These are phyloP conservation scores for Calonectria pseudoreteaudii DNA, from an alignment of 2,329 filamentous ascomycete species.

Conservation along the genomic window DNA sequence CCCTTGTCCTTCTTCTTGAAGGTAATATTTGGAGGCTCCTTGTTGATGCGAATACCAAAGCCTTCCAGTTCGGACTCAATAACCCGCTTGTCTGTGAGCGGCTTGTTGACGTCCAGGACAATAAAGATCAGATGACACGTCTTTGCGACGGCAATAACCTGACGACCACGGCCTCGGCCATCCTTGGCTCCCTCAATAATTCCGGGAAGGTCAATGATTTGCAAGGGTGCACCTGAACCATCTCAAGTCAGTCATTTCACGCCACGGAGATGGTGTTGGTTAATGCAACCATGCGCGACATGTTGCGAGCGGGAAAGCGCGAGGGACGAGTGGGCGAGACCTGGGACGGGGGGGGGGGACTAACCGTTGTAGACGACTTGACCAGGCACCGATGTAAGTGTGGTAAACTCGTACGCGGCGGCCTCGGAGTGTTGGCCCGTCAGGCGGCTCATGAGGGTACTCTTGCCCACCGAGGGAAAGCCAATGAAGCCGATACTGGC, in stretches of 20 bases:
- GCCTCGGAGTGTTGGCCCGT: slow-evolving; percentile 98
- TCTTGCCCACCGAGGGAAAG: slow-evolving; percentile 98
- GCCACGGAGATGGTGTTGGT: slow-evolving; percentile 22
- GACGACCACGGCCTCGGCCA: slow-evolving; percentile 94
- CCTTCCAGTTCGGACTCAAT: slow-evolving; percentile 97
- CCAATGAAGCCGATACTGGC: slow-evolving; percentile 98
- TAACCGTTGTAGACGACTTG: slow-evolving; percentile 92
- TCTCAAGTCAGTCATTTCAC: slow-evolving; percentile 33
- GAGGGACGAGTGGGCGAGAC: slow-evolving; percentile 27
- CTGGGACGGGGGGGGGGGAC: slow-evolving; percentile 31
- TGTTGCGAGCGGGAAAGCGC: neutral
- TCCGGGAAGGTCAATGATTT: slow-evolving; percentile 98
- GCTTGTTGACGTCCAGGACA: slow-evolving; percentile 98
- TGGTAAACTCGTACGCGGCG: slow-evolving; percentile 98
- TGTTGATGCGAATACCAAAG: slow-evolving; percentile 98
- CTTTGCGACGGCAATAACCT: slow-evolving; percentile 99
- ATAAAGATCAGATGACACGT: slow-evolving; percentile 99
- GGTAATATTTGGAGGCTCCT: slow-evolving; percentile 96
- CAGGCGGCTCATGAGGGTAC: slow-evolving; percentile 93
- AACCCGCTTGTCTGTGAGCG: slow-evolving; percentile 93
- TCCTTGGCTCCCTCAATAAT: slow-evolving; percentile 99
- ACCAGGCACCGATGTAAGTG: slow-evolving; percentile 94
- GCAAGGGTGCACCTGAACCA: slow-evolving; percentile 81
- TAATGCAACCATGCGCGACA: neutral
- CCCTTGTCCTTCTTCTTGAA: slow-evolving; percentile 99